These are phyloP conservation scores for Myriosclerotinia curreyana DNA, from an alignment of 2,329 filamentous ascomycete genomes.

Conservation along the genomic window DNA sequence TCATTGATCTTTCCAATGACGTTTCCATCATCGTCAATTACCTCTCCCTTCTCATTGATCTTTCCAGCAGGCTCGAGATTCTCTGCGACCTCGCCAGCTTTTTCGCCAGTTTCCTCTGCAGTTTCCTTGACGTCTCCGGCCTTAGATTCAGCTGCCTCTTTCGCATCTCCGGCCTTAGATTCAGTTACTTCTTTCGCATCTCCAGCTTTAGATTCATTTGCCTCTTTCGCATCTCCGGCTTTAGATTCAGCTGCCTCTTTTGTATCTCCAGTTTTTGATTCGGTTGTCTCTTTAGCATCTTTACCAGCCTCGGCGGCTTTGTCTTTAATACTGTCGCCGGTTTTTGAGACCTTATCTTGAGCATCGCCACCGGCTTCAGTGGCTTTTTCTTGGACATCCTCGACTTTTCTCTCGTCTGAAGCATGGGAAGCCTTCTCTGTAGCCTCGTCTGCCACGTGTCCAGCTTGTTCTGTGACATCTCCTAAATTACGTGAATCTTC, in stretches of 20 bases:
- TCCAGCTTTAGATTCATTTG: too few relatives aligned
- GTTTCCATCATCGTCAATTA: conserved; percentile 52
- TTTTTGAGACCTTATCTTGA: neutral
- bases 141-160: neutral
- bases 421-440: conserved; percentile 3
- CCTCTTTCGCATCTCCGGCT: neutral
- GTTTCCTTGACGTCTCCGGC: conserved; percentile 1
- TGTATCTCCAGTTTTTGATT: neutral
- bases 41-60: conserved; percentile 51
- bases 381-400: neutral
- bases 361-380: neutral
- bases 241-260: neutral
- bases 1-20: conserved; percentile 58
- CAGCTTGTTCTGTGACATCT: neutral
- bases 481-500: conserved; percentile 14
- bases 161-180: neutral
- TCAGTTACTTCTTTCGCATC: neutral
- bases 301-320: neutral
- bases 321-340: neutral
- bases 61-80: conserved; percentile 24
- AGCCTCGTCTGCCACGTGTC: neutral
- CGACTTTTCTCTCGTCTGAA: conserved; percentile 6
- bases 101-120: neutral
- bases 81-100: neutral
- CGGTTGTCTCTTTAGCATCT: neutral